These are phyloP conservation scores for Lathyrus sativus DNA, from an alignment of 306 rosid species.

Conservation along the genomic window DNA sequence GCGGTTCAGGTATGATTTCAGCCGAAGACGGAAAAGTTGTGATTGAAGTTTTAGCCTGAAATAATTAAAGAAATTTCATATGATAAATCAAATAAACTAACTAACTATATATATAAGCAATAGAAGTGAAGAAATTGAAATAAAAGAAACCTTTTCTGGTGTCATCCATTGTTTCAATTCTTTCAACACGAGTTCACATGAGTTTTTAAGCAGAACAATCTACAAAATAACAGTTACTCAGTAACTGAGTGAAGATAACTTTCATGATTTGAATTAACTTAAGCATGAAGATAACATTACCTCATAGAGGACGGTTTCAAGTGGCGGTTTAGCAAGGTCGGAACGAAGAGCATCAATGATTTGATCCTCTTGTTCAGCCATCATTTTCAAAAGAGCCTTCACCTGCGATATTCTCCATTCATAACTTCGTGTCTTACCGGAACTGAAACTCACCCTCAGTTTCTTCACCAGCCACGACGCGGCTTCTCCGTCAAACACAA, in stretches of 20 bases:
- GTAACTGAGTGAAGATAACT: too few species aligned
- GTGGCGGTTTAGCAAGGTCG: slow-evolving; percentile 52
- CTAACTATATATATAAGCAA: too few species aligned
- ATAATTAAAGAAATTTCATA: slow-evolving; percentile 13
- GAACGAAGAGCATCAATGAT: slow-evolving; percentile 43
- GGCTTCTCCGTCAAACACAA: too few species aligned
- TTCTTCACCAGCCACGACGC: too few species aligned
- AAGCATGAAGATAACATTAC: slow-evolving; percentile 19
- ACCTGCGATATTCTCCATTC: slow-evolving; percentile 7
- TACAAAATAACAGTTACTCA: slow-evolving; percentile 38
- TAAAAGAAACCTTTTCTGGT: slow-evolving; percentile 68
- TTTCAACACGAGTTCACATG: slow-evolving; percentile 62
- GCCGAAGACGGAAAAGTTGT: slow-evolving; percentile 86
- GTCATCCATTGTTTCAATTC: slow-evolving; percentile 70
- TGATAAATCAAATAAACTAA: slow-evolving; percentile 2
- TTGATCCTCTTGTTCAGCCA: slow-evolving; percentile 31
- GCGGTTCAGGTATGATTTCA: slow-evolving; percentile 88
- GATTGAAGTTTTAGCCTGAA: slow-evolving; percentile 76
- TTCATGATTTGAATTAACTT: background rate
- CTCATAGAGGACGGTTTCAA: slow-evolving; percentile 66
- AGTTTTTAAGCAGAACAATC: slow-evolving; percentile 64
- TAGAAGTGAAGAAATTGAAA: too few species aligned
- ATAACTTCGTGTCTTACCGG: too few species aligned
- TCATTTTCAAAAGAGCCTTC: slow-evolving; percentile 39
- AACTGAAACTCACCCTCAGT: too few species aligned